Evolutionary conservation across 2,329 filamentous ascomycete genomes (phyloP).

Genomic region (Chaetomiaceae sp.): DNA sequence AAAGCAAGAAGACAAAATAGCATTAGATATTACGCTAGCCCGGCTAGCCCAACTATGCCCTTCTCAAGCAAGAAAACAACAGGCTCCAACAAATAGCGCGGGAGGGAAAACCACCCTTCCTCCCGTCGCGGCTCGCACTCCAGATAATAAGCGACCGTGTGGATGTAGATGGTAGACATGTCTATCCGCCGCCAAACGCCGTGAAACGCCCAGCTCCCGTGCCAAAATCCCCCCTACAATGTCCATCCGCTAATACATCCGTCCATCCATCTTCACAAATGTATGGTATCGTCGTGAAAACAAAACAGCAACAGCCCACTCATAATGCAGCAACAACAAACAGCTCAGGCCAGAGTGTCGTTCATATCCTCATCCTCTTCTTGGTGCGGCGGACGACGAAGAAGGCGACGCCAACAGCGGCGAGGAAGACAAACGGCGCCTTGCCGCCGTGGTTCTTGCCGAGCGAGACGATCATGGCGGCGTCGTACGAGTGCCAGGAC

Average conservation of each 20-base stretch:
- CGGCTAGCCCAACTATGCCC: neutral
- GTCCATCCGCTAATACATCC: too few species aligned
- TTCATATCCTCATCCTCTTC: constrained; percentile 6
- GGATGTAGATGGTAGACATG: too few species aligned
- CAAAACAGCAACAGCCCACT: too few species aligned
- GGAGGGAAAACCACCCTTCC: too few species aligned
- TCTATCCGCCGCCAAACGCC: neutral
- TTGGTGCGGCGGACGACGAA: constrained; percentile 5
- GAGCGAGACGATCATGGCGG: constrained; percentile 24
- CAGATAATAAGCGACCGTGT: too few species aligned
- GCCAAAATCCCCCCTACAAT: too few species aligned
- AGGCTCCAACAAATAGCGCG: too few species aligned
- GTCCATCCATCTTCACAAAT: too few species aligned
- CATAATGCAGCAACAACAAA: too few species aligned
- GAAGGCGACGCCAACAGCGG: neutral
- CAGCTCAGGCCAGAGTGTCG: neutral
- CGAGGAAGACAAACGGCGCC: constrained; percentile 9
- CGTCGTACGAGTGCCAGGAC: constrained; percentile 38
- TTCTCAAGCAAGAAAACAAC: neutral
- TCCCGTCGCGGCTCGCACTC: too few species aligned
- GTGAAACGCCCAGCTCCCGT: neutral
- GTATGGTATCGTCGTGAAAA: too few species aligned
- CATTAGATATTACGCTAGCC: neutral
- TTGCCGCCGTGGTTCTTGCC: constrained; percentile 13
- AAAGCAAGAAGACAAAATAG: neutral